Base-by-base conservation (phyloP, 1,284 basidiomycete genomes). In the Cronartium ribicola region DNA sequence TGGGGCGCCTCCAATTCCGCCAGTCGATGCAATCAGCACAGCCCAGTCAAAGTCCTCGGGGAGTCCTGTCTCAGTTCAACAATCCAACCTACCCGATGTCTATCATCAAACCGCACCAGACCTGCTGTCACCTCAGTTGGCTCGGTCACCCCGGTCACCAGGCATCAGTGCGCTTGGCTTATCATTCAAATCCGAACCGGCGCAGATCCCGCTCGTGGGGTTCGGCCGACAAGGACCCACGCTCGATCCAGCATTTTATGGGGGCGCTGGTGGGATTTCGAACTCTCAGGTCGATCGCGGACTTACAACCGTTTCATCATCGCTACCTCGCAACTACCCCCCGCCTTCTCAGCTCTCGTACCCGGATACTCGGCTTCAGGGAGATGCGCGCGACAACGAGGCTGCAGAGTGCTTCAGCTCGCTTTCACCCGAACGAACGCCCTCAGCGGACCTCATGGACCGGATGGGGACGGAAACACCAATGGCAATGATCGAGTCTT, bases 1-100 rank as follows among this genome's bases (percentile, higher is more conserved):
- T 29, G 29, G 48, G 17, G 13, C 17, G 10, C 17, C 17, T 51
- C 8, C 17, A 51, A 51, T 17, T 51, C 48, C 5, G 48, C 17
- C 13, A 14, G 3, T 11, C 10, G 44, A 11, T 11, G 44, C n/a
- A 46, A 46, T 11, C 44, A n/a, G n/a, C 44, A n/a, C 29, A 7
- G 10, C n/a, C 14, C 63, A 59, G 11, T 63, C 46, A 43, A 14
- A 57, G 48, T 40, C 41, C 11, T 36, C 7, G 13, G 39, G 11
- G 20, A 71, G 69, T 51, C 69, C 69, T 10, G 69, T 71, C 36
- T 44, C 17, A 20, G 64, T 71, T 14, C 57, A 64, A 40, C 62
- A 61, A 55, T 71, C 69, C 13, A 11, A 41, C 37, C 61, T 71
- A 7, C 61, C 69, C 11, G 44, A 64, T 55, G 63, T 62, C 22